Conservation (phyloP, 345 rosid species). For the Abelmoschus esculentus region DNA sequence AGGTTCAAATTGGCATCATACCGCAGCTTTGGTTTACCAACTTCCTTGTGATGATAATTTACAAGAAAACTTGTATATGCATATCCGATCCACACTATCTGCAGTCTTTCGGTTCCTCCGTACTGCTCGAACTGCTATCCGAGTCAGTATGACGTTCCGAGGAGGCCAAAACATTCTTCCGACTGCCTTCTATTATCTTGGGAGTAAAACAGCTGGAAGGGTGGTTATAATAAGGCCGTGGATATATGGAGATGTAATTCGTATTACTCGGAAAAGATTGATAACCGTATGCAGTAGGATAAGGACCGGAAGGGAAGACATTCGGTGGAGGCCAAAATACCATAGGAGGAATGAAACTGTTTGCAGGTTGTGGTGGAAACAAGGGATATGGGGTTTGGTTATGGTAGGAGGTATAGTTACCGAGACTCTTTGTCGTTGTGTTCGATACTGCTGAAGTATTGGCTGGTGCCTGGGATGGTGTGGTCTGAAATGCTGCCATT, state of each 20-base stretch:
- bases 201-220: conserved; percentile 18
- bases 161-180: conserved; percentile 14
- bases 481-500: conserved; percentile 24
- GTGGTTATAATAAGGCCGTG: conserved; percentile 25
- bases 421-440: conserved; percentile 10
- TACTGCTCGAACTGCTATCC: conserved; percentile 34
- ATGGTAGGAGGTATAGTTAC: conserved; percentile 19
- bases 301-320: conserved; percentile 30
- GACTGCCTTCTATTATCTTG: conserved; percentile 9
- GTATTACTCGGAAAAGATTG: conserved; percentile 24
- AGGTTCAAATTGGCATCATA: no score
- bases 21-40: no score
- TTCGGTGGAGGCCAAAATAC: conserved; percentile 40
- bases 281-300: conserved; percentile 25
- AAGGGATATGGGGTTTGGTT: conserved; percentile 24
- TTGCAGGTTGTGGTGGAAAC: conserved; percentile 30
- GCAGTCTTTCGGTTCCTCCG: conserved; percentile 24
- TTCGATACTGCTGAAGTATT: conserved; percentile 6
- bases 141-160: conserved; percentile 26
- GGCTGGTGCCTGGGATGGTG: conserved; percentile 17
- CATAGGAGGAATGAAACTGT: conserved; percentile 41
- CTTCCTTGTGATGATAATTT: no score
- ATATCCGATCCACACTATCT: conserved; percentile 3
- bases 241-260: conserved; percentile 27
- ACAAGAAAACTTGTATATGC: no score